These are phyloP conservation scores for Pouteria glomerata DNA, from an alignment of 148 eudicot species.

Conservation along the genomic window DNA sequence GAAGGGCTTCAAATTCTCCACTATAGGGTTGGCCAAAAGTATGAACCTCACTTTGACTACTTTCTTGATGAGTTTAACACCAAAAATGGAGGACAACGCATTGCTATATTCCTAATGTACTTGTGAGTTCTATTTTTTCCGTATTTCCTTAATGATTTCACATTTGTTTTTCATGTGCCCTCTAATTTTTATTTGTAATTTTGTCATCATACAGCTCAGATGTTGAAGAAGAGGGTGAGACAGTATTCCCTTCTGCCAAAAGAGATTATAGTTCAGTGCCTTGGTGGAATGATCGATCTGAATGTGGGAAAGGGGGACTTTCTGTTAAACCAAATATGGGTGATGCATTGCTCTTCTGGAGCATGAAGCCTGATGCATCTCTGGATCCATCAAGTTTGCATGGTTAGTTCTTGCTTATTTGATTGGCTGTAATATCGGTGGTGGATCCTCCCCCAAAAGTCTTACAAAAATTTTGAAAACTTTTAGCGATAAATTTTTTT, in stretches of 20 bases:
- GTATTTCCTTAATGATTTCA: neutral
- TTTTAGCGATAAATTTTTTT: no score
- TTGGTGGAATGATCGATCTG: slow-evolving; percentile 55
- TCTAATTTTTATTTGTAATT: neutral
- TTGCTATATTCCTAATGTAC: slow-evolving; percentile 69
- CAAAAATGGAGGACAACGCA: slow-evolving; percentile 60
- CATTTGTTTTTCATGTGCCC: neutral
- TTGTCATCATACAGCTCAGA: slow-evolving; percentile 36
- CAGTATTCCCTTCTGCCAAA: slow-evolving; percentile 55
- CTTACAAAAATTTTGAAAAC: neutral
- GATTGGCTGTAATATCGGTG: neutral
- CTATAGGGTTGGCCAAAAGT: slow-evolving; percentile 61
- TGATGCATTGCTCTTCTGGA: slow-evolving; percentile 67
- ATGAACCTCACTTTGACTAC: slow-evolving; percentile 60
- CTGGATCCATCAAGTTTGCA: slow-evolving; percentile 56
- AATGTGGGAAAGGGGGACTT: slow-evolving; percentile 54
- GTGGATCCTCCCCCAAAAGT: neutral
- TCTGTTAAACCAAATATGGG: slow-evolving; percentile 55
- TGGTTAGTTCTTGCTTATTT: slow-evolving; percentile 29
- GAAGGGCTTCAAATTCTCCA: slow-evolving; percentile 75
- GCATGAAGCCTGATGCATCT: slow-evolving; percentile 65
- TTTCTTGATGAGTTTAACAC: slow-evolving; percentile 53
- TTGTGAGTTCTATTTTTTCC: slow-evolving; percentile 33
- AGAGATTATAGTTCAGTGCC: slow-evolving; percentile 44
- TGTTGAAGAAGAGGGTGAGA: slow-evolving; percentile 73